Percentiles rank a stretch among this genome's conserved stretches.
Evolutionary conservation across 148 eudicot species (phyloP).

Genomic region (Vaccinium macrocarpon): DNA sequence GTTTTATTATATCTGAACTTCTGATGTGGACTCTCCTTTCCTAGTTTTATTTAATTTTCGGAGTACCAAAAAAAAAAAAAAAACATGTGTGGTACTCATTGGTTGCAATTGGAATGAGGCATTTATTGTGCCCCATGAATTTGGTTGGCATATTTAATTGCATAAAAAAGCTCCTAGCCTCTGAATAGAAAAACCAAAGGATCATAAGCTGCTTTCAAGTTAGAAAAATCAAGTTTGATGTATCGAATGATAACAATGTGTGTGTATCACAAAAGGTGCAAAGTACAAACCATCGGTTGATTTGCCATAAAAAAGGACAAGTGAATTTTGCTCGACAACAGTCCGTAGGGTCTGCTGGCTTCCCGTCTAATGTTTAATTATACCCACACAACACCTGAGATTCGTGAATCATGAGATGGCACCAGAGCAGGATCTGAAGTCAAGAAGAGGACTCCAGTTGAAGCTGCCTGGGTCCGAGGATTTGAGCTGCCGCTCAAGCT

Average conservation of each 20-base stretch:
- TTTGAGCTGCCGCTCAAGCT: conserved; percentile 27
- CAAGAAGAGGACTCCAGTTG: conserved; percentile 43
- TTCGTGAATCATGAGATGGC: conserved; percentile 43
- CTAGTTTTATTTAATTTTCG: no score
- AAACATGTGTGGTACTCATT: no score
- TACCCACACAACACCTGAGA: conserved; percentile 46
- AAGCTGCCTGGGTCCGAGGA: conserved; percentile 26
- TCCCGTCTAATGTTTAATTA: conserved; percentile 48
- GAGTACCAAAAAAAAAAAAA: no score
- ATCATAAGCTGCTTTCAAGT: conserved; percentile 10
- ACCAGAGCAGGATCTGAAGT: conserved; percentile 56
- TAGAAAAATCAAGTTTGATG: background rate
- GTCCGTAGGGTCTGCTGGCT: conserved; percentile 33
- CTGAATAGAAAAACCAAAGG: conserved; percentile 24
- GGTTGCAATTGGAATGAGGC: no score
- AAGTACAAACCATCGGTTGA: conserved; percentile 37
- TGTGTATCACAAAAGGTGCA: background rate
- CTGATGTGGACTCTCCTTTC: no score
- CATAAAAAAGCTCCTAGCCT: conserved; percentile 28
- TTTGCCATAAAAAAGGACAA: conserved; percentile 39
- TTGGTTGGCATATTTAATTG: conserved; percentile 42
- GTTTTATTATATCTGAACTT: no score
- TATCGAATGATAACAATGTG: background rate
- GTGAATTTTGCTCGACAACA: conserved; percentile 29
- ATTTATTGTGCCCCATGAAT: conserved; percentile 39